Conservation (phyloP, 768 basidiomycete species). For the Leccinum subtestaceum region DNA sequence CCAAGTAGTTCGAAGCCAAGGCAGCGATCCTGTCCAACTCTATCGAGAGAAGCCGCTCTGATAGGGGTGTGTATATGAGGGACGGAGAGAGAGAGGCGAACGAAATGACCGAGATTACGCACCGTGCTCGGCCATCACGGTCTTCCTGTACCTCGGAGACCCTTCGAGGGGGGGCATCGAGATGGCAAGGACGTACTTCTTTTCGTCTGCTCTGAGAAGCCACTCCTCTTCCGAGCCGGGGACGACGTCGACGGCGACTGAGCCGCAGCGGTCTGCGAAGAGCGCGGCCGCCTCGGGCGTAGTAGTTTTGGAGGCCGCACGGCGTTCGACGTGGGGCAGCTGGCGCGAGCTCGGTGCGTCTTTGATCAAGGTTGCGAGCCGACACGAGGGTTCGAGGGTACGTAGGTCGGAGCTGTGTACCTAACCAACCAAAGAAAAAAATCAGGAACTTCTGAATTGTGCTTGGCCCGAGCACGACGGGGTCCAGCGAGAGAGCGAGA, state of each 20-base stretch:
- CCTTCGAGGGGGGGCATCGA: constrained; percentile 49
- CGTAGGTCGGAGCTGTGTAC: constrained; percentile 73
- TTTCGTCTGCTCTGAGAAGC: constrained; percentile 30
- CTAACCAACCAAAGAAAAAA: too few species aligned
- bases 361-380: constrained; percentile 46
- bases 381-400: constrained; percentile 49
- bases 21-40: constrained; percentile 50
- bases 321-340: constrained; percentile 53
- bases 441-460: background rate
- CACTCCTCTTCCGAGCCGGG: constrained; percentile 39
- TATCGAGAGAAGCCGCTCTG: constrained; percentile 45
- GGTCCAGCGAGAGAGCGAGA: constrained; percentile 9
- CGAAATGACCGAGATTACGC: constrained; percentile 17
- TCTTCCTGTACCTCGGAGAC: constrained; percentile 43
- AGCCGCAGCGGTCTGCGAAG: constrained; percentile 53
- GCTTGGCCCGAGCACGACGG: background rate
- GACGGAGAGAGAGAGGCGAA: background rate
- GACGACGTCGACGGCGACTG: constrained; percentile 42
- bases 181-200: constrained; percentile 57
- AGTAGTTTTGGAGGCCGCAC: constrained; percentile 4
- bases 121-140: constrained; percentile 55
- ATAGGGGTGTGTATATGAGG: background rate
- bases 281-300: constrained; percentile 38
- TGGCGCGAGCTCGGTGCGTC: constrained; percentile 56
- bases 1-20: constrained; percentile 57